Base-by-base conservation (phyloP, 257 asterid species). In the Solanum neorickii region DNA sequence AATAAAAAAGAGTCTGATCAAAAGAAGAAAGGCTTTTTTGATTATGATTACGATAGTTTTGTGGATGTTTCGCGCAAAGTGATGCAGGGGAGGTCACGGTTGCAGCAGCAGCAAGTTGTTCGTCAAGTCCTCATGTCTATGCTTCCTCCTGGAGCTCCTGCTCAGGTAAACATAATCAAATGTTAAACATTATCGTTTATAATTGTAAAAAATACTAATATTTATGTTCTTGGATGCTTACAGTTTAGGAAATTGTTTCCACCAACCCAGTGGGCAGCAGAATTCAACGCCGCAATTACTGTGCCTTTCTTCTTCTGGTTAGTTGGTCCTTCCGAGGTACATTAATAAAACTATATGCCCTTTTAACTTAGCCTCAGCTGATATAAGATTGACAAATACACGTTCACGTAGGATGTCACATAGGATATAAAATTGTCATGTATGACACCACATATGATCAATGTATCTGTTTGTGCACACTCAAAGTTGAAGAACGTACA, bases 81-180 rank as follows among this genome's bases (percentile, higher is more conserved):
- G 1, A 94, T 94, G 94, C 91, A 89, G 68, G 98, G 99, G 33
- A 88, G 99, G 91, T 85, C 90, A 2, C 95, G 95, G 21, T 18
- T 89, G 87, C 96, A 97, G 92, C 98, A 95, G 94, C 98, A 95
- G 75, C 87, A 93, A 87, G 98, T 94, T 4, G 98, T 95, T 52
- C 89, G 98, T 5, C 94, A 95, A 88, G 98, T 97, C 49, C 97
- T 96, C 46, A 91, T 94, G 84, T 97, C 99, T 86, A 95, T 97
- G 94, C 97, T 97, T 41, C 98, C 99, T 89, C 98, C 98, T 11
- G 98, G 97, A 33, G 99, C 99, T 68, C 99, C 99, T 84, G 96
- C 94, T 76, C 99, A 96, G 90, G 99, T 95, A 90, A 41, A 3
- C 10, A 41, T 41, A 41, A 9, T 41, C 46, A 41, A 41, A 39